These are phyloP conservation scores for Wickerhamiella sorbophila DNA, from an alignment of 805 yeast species.

Conservation along the genomic window DNA sequence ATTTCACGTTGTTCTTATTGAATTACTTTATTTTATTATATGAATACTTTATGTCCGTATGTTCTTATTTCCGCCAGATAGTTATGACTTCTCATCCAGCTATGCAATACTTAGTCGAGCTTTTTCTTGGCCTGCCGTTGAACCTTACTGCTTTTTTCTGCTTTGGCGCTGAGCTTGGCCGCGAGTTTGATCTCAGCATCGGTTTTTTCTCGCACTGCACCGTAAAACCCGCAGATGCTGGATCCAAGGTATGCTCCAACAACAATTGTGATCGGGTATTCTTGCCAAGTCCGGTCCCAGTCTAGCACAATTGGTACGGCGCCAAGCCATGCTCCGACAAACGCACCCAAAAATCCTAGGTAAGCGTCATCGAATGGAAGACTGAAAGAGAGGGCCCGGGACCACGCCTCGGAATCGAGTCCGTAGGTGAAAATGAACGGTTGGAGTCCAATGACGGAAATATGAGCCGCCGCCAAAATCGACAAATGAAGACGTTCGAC, in stretches of 20 bases:
- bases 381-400: slow-evolving; percentile 20
- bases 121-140: not conserved
- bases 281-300: slow-evolving; percentile 97
- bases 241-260: slow-evolving; percentile 70
- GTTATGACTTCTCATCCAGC: too few relatives aligned
- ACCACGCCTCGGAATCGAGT: slow-evolving; percentile 37
- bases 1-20: not conserved
- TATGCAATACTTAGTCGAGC: too few relatives aligned
- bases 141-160: not conserved
- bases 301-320: slow-evolving; percentile 89
- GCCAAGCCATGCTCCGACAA: slow-evolving; percentile 79
- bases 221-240: slow-evolving; percentile 33
- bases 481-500: slow-evolving; percentile 40
- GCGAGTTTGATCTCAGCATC: not conserved
- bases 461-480: slow-evolving; percentile 43
- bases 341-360: slow-evolving; percentile 29
- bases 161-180: not conserved
- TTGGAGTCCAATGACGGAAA: slow-evolving; percentile 43
- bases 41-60: not conserved
- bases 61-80: too few relatives aligned
- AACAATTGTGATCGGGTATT: slow-evolving; percentile 82
- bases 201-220: not conserved
- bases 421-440: slow-evolving; percentile 48
- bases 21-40: too few relatives aligned
- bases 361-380: slow-evolving; percentile 24